phyloP scores from a whole-genome alignment of 495 filamentous ascomycete species.

The Delitschia confertaspora region DNA sequence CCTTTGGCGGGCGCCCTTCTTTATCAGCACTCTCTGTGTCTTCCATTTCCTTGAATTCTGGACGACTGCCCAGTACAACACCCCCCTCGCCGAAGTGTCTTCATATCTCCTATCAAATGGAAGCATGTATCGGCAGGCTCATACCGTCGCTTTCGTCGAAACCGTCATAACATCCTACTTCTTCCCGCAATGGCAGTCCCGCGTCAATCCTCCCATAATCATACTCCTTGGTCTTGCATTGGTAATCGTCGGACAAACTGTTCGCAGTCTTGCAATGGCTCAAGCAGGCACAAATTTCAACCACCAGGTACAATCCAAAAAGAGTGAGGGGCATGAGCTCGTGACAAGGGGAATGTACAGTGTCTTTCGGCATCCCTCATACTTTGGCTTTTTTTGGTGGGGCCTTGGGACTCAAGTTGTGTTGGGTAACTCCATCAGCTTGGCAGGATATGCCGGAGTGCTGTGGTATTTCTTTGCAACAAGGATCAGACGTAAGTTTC shows the following conservation, averaged over 20 bases:
- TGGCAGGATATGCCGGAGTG: constrained; percentile 61
- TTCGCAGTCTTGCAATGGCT: constrained; percentile 71
- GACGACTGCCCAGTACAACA: constrained; percentile 78
- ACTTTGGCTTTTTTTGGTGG: constrained; percentile 99
- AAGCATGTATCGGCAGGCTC: constrained; percentile 72
- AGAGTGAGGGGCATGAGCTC: constrained; percentile 59
- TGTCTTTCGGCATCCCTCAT: constrained; percentile 71
- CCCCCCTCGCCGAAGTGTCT: constrained; percentile 53
- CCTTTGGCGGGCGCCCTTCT: constrained; percentile 79
- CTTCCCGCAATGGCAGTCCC: constrained; percentile 44
- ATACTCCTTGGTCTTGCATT: constrained; percentile 50
- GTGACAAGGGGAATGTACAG: constrained; percentile 65
- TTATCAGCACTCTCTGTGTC: constrained; percentile 60
- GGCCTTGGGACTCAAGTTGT: constrained; percentile 87
- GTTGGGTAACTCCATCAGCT: constrained; percentile 73
- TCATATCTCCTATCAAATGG: constrained; percentile 87
- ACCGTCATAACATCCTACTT: constrained; percentile 51
- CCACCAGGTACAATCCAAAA: constrained; percentile 65
- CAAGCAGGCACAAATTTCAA: constrained; percentile 90
- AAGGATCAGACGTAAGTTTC: constrained; percentile 55
- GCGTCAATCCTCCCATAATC: constrained; percentile 28
- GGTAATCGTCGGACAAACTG: constrained; percentile 61
- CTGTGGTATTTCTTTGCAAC: constrained; percentile 75
- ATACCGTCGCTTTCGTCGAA: constrained; percentile 63
- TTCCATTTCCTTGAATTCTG: constrained; percentile 98